phyloP scores from a whole-genome alignment of 257 asterid genomes.

The Nicotiana attenuata region DNA sequence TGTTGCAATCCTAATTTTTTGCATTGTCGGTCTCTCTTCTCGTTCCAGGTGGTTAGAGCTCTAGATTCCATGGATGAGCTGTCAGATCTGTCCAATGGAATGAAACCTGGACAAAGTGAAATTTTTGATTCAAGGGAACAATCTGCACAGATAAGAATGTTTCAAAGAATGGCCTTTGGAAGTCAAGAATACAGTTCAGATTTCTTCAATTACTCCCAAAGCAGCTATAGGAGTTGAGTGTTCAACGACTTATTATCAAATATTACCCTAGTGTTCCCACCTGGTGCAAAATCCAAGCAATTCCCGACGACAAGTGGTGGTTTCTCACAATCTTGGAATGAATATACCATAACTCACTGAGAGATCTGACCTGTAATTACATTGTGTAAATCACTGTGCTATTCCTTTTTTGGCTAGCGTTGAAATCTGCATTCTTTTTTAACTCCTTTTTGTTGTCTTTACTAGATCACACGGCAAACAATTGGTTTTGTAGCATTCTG shows the following conservation, averaged over 20 bases:
- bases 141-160: constrained; percentile 82
- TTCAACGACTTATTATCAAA: background rate
- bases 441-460: background rate
- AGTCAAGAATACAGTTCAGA: constrained; percentile 73
- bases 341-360: background rate
- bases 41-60: constrained; percentile 67
- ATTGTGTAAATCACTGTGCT: constrained; percentile 3
- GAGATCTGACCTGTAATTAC: constrained; percentile 6
- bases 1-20: background rate
- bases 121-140: constrained; percentile 70
- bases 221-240: constrained; percentile 45
- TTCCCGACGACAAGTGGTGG: background rate
- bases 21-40: background rate
- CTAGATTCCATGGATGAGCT: constrained; percentile 66
- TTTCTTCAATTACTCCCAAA: constrained; percentile 41
- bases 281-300: background rate
- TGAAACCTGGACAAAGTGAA: constrained; percentile 85
- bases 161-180: constrained; percentile 87
- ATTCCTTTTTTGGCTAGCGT: background rate
- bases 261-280: background rate
- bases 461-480: background rate
- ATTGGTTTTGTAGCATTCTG: background rate
- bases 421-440: background rate
- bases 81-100: constrained; percentile 71
- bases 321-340: background rate